Evolutionary conservation across 495 filamentous ascomycete genomes (phyloP).

Genomic region (Immersiella caudata): DNA sequence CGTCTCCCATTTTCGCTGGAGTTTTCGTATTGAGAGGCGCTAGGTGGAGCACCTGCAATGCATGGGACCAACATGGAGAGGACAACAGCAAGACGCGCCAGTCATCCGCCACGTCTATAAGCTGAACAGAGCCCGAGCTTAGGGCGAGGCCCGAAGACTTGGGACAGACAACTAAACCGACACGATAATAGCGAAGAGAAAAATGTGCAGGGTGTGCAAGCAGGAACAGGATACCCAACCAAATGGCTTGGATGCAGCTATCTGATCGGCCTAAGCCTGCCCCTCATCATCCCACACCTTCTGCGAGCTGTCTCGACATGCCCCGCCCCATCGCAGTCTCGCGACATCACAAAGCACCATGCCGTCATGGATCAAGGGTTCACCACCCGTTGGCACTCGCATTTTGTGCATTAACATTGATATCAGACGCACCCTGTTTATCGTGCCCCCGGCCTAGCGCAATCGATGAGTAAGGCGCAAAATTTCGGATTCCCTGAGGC

Average conservation of each 20-base stretch:
- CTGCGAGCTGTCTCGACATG: background rate
- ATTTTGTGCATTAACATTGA: conserved; percentile 5
- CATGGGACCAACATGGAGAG: background rate
- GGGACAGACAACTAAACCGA: background rate
- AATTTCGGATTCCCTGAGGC: no score
- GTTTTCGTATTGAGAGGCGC: conserved; percentile 5
- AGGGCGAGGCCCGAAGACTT: background rate
- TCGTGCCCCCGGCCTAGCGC: background rate
- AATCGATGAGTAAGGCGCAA: background rate
- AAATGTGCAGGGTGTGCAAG: background rate
- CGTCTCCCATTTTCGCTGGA: background rate
- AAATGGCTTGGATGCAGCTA: background rate
- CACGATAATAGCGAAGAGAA: background rate
- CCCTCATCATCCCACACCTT: background rate
- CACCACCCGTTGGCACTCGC: background rate
- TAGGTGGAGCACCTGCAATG: background rate
- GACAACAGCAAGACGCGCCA: background rate
- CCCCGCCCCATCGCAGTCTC: background rate
- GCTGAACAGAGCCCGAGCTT: background rate
- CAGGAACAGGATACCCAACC: background rate
- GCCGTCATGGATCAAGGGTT: conserved; percentile 9
- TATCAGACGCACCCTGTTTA: background rate
- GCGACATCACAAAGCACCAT: conserved; percentile 4
- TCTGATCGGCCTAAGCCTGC: background rate
- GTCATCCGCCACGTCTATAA: background rate